Base-by-base conservation (phyloP, 1,284 basidiomycete genomes). In the Moesziomyces sp. region DNA sequence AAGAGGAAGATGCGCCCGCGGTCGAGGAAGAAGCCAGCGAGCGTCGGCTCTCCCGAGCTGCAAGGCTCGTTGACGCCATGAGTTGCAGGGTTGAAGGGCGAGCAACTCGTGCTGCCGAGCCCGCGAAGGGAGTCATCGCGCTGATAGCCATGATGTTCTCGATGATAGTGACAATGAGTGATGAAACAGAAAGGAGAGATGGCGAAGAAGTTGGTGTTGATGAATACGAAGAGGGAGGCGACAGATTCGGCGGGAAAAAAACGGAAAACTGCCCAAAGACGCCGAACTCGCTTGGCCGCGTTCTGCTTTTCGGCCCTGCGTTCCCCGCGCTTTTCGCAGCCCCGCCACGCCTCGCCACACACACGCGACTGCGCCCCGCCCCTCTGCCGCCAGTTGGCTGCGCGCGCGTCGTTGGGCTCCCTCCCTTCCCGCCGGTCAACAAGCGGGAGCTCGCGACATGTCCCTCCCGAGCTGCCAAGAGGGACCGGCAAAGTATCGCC, bases 351-450 rank as follows among this genome's bases (percentile, higher is more conserved):
- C 16, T 18, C 30, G 56, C 47, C 58, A 45, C 58, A 48, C 24
- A 48, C 54, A 60, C 58, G 58, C 58, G 58, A 60, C 58, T 54
- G 43, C 50, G 44, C 30, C 48, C 5, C 38, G 38, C 38, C 6
- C 3, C 38, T 40, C 18, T 40, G 38, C 38, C 38, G 16, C 38
- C 14, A 7, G 3, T n/a, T 18, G 38, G 18, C 38, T 14, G 38
- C 38, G 38, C 38, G 38, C 38, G 18, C 16, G 18, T 16, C 18
- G 38, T 40, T 18, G 11, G 13, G 13, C 38, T 18, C 38, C 11
- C 16, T 35, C 16, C 38, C 38, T 40, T 40, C 16, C 38, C 38
- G 38, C 38, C 18, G 14, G 16, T 40, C 18, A 18, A n/a, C 38
- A 33, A 13, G 30, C 38, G 38, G 38, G 16, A 18, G 38, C 38